phyloP scores from a whole-genome alignment of 352 stramenopile genomes.

The Globisporangium heterothallicum region DNA sequence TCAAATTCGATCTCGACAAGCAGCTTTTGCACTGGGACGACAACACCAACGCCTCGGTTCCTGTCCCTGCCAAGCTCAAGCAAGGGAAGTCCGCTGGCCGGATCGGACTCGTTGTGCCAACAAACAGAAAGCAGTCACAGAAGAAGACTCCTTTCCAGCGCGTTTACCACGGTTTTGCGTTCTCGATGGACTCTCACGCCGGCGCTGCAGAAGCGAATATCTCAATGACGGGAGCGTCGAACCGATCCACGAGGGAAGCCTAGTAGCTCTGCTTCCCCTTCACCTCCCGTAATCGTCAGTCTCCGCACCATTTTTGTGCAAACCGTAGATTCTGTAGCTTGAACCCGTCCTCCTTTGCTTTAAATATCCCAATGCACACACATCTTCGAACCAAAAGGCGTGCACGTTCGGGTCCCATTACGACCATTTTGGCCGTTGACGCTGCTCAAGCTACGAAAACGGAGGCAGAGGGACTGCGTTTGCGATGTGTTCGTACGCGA shows the following conservation, averaged over 20 bases:
- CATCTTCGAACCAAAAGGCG: neutral
- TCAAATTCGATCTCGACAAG: slow-evolving; percentile 59
- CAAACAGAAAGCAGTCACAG: slow-evolving; percentile 14
- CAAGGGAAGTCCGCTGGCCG: slow-evolving; percentile 15
- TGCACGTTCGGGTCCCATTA: too few relatives aligned
- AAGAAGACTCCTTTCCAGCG: slow-evolving; percentile 21
- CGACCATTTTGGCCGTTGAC: slow-evolving; percentile 4
- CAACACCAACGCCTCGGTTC: slow-evolving; percentile 45
- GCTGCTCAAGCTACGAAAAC: too few relatives aligned
- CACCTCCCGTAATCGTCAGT: neutral
- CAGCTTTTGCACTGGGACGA: slow-evolving; percentile 60
- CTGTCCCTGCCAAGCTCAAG: slow-evolving; percentile 28
- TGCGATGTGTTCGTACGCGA: slow-evolving; percentile 19
- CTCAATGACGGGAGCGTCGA: slow-evolving; percentile 41
- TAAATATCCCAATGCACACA: neutral
- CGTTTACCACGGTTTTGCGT: slow-evolving; percentile 66
- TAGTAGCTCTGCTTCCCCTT: neutral
- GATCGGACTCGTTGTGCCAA: slow-evolving; percentile 34
- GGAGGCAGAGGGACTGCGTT: slow-evolving; percentile 28
- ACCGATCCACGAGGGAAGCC: slow-evolving; percentile 8
- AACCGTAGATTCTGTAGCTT: slow-evolving; percentile 4
- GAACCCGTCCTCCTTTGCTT: neutral
- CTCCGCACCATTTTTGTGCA: too few relatives aligned
- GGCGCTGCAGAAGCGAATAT: slow-evolving; percentile 44
- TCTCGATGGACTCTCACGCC: slow-evolving; percentile 57